Evolutionary conservation across 2,329 filamentous ascomycete genomes (phyloP).

Genomic region (Parastagonospora nodorum): DNA sequence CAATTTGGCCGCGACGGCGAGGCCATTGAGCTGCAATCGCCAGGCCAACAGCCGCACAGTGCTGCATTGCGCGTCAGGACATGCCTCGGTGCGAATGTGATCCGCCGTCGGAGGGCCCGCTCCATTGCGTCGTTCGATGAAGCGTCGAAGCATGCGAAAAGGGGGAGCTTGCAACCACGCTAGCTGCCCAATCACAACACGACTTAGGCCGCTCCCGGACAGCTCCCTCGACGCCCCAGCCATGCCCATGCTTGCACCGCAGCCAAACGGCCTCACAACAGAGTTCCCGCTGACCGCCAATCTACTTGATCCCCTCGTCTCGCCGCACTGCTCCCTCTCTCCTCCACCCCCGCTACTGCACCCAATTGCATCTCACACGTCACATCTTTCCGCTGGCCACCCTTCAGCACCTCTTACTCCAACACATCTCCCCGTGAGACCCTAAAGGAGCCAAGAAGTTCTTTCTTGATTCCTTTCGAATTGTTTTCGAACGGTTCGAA

Average conservation of each 20-base stretch:
- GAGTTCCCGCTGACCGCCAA: constrained; percentile 34
- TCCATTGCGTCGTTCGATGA: not conserved
- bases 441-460: constrained; percentile 53
- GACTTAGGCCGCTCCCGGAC: constrained; percentile 26
- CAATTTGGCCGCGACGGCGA: constrained; percentile 10
- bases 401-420: constrained; percentile 20
- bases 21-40: constrained; percentile 19
- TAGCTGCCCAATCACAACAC: constrained; percentile 22
- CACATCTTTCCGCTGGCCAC: constrained; percentile 41
- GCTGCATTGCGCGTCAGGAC: constrained; percentile 19
- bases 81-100: constrained; percentile 30
- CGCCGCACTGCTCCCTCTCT: constrained; percentile 38
- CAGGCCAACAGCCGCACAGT: constrained; percentile 31
- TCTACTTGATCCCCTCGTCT: constrained; percentile 43
- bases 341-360: constrained; percentile 45
- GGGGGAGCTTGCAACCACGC: constrained; percentile 32
- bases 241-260: constrained; percentile 19
- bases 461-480: constrained; percentile 72
- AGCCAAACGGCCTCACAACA: constrained; percentile 35
- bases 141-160: constrained; percentile 12
- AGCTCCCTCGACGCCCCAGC: constrained; percentile 29
- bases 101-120: not conserved
- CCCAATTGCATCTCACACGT: constrained; percentile 44
- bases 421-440: constrained; percentile 34
- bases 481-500: constrained; percentile 57